Evolutionary conservation across 176 grass and related monocot genomes (phyloP), one percentile per base, ranked within the genome.

Genomic region (Areca catechu): DNA sequence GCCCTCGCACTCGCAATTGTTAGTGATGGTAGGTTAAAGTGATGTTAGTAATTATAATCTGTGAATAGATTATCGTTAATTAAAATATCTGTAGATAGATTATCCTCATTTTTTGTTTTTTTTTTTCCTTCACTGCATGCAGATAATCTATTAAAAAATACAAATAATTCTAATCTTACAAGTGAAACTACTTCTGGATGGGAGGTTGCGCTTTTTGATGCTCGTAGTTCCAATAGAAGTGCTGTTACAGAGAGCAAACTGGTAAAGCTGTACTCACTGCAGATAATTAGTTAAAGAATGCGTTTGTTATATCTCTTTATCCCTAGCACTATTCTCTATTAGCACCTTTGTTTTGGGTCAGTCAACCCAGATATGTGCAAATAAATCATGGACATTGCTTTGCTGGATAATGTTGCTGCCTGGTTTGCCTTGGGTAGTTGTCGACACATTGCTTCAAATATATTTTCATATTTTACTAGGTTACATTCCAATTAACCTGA

Each of bases 181-280:
- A 58, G 15, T 6, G 37, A 34, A 16, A 25, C 7, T 50, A 27
- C 34, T 37, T 37, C 30, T 14, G 55, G 34, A 15, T 58, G 67
- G 67, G 54, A 70, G 37, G 7, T 58, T 10, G 55, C 15, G 25
- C 53, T 69, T 10, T 30, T 58, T 50, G 37, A 20, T 25, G 9
- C 16, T n/a, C 16, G 22, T 24, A 59, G 34, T 70, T 70, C 55
- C 55, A 70, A 49, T 50, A 20, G 49, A 27, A 58, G 34, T 70
- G 54, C 16, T 50, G 27, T 70, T 59, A 34, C 67, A 12, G 18
- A 58, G 54, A 58, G 34, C 16, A 58, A 56, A 49, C 67, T 70
- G 67, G 67, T 70, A 58, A 25, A 70, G 3, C 15, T 49, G 18
- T 22, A 4, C 47, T 48, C 22, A 4, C 23, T 10, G 6, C 30